Percentiles rank a stretch among this genome's conserved stretches.
Evolutionary conservation across 2,329 filamentous ascomycete species (phyloP).

Genomic region (Hypoxylon sp.): DNA sequence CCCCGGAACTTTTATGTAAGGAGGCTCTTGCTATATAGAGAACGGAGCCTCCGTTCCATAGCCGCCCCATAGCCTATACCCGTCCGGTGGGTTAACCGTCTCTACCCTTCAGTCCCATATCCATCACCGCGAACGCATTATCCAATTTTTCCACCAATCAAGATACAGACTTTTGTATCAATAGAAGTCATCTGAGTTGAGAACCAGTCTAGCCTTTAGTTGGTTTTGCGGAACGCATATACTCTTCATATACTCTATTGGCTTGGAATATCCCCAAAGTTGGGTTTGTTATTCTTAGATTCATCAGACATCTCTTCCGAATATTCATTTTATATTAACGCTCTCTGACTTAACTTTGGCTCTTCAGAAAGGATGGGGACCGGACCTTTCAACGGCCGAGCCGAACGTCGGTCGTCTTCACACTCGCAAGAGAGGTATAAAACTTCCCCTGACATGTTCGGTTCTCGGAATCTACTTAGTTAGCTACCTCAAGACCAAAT

Average conservation of each 20-base stretch:
- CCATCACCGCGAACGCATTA: background rate
- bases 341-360: background rate
- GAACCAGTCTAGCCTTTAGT: background rate
- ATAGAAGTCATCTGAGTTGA: background rate
- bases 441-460: background rate
- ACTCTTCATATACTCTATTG: background rate
- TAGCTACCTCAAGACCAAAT: background rate
- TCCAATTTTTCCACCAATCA: background rate
- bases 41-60: background rate
- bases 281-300: background rate
- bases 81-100: background rate
- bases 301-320: background rate
- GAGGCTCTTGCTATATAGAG: background rate
- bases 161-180: background rate
- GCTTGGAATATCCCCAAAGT: background rate
- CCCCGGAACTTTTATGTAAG: conserved; percentile 2
- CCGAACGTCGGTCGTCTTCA: background rate
- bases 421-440: background rate
- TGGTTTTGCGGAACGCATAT: background rate
- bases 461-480: background rate
- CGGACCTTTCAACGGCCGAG: background rate
- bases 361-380: background rate
- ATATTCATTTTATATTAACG: background rate
- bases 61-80: background rate
- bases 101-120: background rate